Base-by-base conservation (phyloP, 2,329 filamentous ascomycete genomes). In the Capronia americana region DNA sequence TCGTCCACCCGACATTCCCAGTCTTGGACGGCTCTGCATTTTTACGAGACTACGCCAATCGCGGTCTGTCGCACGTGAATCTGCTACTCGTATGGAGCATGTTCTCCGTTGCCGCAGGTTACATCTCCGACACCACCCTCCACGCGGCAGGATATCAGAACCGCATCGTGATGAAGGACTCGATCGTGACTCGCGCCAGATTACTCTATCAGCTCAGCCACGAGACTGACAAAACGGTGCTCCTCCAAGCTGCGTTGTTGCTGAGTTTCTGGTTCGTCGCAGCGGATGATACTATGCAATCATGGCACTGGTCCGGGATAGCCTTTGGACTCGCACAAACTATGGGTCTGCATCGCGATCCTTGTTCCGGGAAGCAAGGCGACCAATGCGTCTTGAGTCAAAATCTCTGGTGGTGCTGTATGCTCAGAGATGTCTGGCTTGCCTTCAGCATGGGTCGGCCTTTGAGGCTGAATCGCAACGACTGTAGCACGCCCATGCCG, bases 21-120 rank as follows among this genome's bases (percentile, higher is more conserved):
- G 50, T 54, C 24, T 17, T 54, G 20, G 50, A 54, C 14, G 24
- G 50, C 8, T 7, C 50, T 12, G 8, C 24, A 3, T 54, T 54
- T 17, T 24, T 30, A 30, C 50, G 50, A 30, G 50, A 54, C 10
- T 54, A 54, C 50, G 24, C 50, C 50, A 28, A 4, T 28, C 20
- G 2, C 23, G 50, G 50, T 7, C 20, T 28, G 20, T 54, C 50
- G 6, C 20, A 54, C 20, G 11, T 54, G 20, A 54, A 54, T 26
- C 24, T 54, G 50, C 26, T 54, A 24, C 50, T 54, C 14, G 20
- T 54, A 54, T 54, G 50, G 50, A 54, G 50, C 50, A 54, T 54
- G 50, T 54, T 54, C 14, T 54, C 50, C 7, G 50, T 54, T 24
- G 50, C 50, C 14, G 50, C 50, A 8, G 14, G 50, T 54, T 54